Evolutionary conservation across 2,329 filamentous ascomycete genomes (phyloP).

Genomic region (Fusarium piperis): DNA sequence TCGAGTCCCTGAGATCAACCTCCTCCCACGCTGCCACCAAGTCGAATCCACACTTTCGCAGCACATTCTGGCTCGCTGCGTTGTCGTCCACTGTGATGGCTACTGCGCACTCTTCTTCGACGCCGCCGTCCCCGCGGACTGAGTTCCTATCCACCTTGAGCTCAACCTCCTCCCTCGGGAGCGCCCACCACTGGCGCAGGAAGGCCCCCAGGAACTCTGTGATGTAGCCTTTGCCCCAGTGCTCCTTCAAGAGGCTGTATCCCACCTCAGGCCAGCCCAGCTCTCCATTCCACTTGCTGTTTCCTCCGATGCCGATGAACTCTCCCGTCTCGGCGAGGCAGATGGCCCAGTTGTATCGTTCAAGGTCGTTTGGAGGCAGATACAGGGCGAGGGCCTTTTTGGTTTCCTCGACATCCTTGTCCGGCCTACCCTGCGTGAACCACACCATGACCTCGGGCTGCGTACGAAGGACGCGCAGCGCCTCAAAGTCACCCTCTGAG

Average conservation of each 20-base stretch:
- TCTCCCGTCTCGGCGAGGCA: constrained; percentile 57
- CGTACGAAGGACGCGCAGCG: constrained; percentile 62
- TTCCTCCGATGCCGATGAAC: constrained; percentile 62
- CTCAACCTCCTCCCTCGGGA: constrained; percentile 58
- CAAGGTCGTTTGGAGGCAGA: constrained; percentile 59
- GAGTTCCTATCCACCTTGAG: constrained; percentile 54
- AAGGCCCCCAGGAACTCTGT: constrained; percentile 65
- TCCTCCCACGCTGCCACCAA: constrained; percentile 53
- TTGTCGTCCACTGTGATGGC: constrained; percentile 63
- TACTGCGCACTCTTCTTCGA: constrained; percentile 53
- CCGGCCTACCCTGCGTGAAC: constrained; percentile 55
- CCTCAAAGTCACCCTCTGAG: constrained; percentile 58
- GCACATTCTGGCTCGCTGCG: constrained; percentile 62
- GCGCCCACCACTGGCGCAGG: constrained; percentile 56
- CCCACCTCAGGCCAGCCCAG: constrained; percentile 68
- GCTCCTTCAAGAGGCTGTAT: constrained; percentile 63
- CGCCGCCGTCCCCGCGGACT: constrained; percentile 42
- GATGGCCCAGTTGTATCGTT: constrained; percentile 67
- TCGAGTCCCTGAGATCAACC: constrained; percentile 33
- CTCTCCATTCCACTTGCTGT: constrained; percentile 46
- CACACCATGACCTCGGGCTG: constrained; percentile 71
- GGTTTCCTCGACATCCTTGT: constrained; percentile 57
- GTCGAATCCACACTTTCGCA: constrained; percentile 66
- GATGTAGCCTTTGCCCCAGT: constrained; percentile 66
- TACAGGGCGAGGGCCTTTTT: constrained; percentile 50